Conservation (phyloP, 352 stramenopile species). For the Globisporangium recalcitrans region DNA sequence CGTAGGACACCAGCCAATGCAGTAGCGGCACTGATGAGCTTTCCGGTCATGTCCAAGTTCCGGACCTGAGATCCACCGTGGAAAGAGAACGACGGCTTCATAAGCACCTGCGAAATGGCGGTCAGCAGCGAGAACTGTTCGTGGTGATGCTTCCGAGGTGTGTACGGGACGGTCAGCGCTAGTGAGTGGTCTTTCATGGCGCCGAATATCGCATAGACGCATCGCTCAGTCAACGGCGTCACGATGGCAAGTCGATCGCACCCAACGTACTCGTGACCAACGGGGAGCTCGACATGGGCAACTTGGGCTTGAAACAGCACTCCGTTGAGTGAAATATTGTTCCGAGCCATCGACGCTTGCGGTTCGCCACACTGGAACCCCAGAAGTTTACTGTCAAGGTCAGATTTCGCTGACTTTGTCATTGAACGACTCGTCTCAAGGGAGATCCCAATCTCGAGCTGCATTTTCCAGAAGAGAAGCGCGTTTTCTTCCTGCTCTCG, state of each 20-base stretch:
- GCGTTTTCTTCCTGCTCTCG: conserved; percentile 20
- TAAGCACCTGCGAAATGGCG: conserved; percentile 27
- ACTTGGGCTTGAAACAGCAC: conserved; percentile 23
- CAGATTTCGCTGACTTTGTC: not conserved
- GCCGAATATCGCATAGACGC: conserved; percentile 40
- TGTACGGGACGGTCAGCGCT: conserved; percentile 26
- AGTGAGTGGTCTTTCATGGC: conserved; percentile 29
- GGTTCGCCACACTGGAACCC: conserved; percentile 4
- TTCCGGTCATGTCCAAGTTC: conserved; percentile 2
- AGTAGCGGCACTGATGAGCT: not conserved
- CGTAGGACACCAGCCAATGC: conserved; percentile 8
- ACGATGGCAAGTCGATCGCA: conserved; percentile 28
- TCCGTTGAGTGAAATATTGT: not conserved
- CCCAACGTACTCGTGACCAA: conserved; percentile 52
- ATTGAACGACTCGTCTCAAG: not conserved
- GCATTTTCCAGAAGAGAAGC: conserved; percentile 36
- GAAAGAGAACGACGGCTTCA: conserved; percentile 12
- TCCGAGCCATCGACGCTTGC: not conserved
- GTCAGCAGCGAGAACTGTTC: conserved; percentile 17
- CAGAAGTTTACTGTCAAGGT: conserved; percentile 6
- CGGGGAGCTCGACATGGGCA: conserved; percentile 31
- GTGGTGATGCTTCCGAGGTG: not conserved
- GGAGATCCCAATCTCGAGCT: conserved; percentile 26
- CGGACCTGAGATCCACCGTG: not conserved
- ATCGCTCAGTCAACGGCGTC: conserved; percentile 47